Conservation (phyloP, 305 asterid species). For the Plantago lanceolata region DNA sequence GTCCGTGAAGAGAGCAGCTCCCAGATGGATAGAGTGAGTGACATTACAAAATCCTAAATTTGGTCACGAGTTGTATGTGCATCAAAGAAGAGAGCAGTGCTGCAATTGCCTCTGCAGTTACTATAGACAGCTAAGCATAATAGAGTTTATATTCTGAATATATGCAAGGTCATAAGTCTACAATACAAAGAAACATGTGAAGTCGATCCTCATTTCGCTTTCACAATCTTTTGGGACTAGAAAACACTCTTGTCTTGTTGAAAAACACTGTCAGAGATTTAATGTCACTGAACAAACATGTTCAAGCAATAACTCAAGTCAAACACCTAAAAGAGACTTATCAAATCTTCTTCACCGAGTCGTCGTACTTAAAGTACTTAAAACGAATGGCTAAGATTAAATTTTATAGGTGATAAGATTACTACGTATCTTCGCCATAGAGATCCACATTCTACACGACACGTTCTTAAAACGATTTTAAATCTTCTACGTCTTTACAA, state of each 20-base stretch:
- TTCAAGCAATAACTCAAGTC: no score
- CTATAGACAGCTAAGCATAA: slow-evolving; percentile 1
- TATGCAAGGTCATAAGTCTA: slow-evolving; percentile 1
- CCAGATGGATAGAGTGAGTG: slow-evolving; percentile 14
- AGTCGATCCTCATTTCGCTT: neutral
- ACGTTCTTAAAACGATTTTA: no score
- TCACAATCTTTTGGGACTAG: neutral
- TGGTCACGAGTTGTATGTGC: slow-evolving; percentile 33
- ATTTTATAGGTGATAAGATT: no score
- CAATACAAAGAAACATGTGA: slow-evolving; percentile 1
- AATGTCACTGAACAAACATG: neutral
- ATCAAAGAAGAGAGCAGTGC: neutral
- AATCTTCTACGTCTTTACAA: no score
- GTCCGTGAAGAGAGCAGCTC: slow-evolving; percentile 9
- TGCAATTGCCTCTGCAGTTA: no score
- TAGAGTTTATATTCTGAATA: slow-evolving; percentile 7
- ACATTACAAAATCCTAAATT: slow-evolving; percentile 4
- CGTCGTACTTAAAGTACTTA: no score
- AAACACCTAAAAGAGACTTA: no score
- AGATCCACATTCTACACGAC: no score
- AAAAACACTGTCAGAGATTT: neutral
- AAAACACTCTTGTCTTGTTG: neutral
- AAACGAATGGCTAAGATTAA: no score
- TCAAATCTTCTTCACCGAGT: no score
- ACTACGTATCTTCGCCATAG: no score